Evolutionary conservation across 768 basidiomycete species (phyloP), one percentile per base, ranked within the genome.

Genomic region (Boletus tylopilopsis): DNA sequence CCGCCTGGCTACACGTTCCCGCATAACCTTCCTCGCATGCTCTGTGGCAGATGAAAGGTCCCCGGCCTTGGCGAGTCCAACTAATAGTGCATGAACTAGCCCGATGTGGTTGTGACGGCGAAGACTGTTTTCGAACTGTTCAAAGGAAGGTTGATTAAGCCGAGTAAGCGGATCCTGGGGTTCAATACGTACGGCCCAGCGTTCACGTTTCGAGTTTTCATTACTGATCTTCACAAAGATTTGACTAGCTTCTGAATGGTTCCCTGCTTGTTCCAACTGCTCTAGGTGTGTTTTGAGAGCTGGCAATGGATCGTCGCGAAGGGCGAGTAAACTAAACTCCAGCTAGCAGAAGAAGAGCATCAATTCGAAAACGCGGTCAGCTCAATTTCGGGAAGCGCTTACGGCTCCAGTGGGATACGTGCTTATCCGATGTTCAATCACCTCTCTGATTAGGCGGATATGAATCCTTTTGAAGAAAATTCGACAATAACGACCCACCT

Each of bases 361-460:
- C 30, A 34, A 49, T 47, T 35, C 35, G 39, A 42, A 32, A 55
- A n/a, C n/a, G 27, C 29, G 25, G 46, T 15, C 34, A 44, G 24
- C 18, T 42, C 27, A 27, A 43, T 37, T 10, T 24, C 37, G 30
- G 10, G 58, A 27, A 76, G 42, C 21, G 38, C 87, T 61, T 71
- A 96, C 92, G 53, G 94, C 84, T 56, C 89, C 93, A 18, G 80
- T 68, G 10, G 93, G 93, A 68, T 99, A 95, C 11, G 90, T 94
- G 19, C 78, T 81, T 71, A 99, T 99, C 54, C 95, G 81, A 23
- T 75, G 74, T 67, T 95, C 87, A 44, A 98, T 90, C 22, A 87
- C 87, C 56, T 86, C 85, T 60, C 89, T 91, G 57, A 35, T 51
- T 30, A 47, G 33, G 54, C 46, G 57, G 44, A 40, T 42, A 64